Conservation (phyloP, 2,329 filamentous ascomycete genomes). For the Cladophialophora immunda region DNA sequence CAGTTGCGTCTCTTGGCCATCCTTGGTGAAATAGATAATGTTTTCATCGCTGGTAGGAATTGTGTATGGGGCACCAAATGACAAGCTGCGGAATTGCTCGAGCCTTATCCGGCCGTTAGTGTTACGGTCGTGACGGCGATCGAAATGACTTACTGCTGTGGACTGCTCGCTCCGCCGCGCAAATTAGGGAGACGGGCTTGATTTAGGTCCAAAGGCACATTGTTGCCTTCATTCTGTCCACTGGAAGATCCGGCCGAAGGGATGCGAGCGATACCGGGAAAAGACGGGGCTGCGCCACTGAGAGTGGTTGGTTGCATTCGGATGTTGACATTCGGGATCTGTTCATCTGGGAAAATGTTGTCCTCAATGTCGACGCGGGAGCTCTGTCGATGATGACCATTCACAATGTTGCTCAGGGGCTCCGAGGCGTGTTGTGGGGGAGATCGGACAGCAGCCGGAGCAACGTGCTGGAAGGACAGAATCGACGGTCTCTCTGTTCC, state of each 20-base stretch:
- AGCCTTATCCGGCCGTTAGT: constrained; percentile 32
- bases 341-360: constrained; percentile 40
- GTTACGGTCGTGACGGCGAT: constrained; percentile 6
- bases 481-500: constrained; percentile 1
- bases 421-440: constrained; percentile 13
- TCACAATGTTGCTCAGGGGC: constrained; percentile 25
- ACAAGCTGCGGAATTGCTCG: constrained; percentile 29
- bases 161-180: constrained; percentile 39
- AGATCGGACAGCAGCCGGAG: constrained; percentile 21
- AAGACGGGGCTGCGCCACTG: constrained; percentile 20
- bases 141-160: constrained; percentile 36
- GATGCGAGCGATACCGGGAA: constrained; percentile 18
- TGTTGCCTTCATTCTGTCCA: constrained; percentile 17
- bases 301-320: constrained; percentile 36
- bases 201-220: constrained; percentile 5
- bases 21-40: constrained; percentile 39
- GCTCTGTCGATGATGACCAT: constrained; percentile 35
- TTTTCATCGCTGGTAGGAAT: constrained; percentile 27
- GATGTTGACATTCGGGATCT: constrained; percentile 40
- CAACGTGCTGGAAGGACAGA: constrained; percentile 11
- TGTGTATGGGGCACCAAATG: constrained; percentile 32
- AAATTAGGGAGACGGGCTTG: constrained; percentile 31
- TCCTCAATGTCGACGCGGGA: constrained; percentile 38
- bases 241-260: constrained; percentile 17
- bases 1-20: constrained; percentile 36